Evolutionary conservation across 306 rosid species (phyloP), one percentile per base, ranked within the genome.

Genomic region (Glycine soja): DNA sequence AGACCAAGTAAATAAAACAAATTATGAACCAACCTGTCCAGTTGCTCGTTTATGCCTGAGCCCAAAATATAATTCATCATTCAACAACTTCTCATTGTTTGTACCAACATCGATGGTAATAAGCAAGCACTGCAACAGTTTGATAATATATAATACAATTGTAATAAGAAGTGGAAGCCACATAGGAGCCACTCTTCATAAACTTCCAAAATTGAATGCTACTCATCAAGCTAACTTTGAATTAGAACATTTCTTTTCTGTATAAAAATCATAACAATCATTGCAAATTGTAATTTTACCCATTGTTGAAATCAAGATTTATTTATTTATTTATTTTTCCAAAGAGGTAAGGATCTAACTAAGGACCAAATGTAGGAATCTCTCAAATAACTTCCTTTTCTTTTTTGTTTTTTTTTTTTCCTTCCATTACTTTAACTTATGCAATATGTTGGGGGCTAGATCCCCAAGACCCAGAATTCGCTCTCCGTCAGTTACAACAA

Each of bases 51-150:
- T 91, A 83, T 95, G 99, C 89, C 84, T 91, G 76, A 95, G 97
- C 43, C 99, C 99, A 11, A 95, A 93, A 85, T 95, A 95, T 83
- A 95, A 89, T 82, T 93, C 99, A 45, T 95, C 97, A 11, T 93
- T 86, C 91, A 95, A 80, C 85, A 95, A 81, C 63, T 76, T 77
- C 88, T 93, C 94, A 84, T 95, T 95, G 96, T 95, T 95, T 77
- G 99, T 95, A 65, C 98, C 99, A 59, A 95, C 99, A 90, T 95
- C 99, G 81, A 95, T 95, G 83, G 99, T 95, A 85, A 95, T 83
- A 46, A 98, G 99, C 89, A 95, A 88, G 88, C 99, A 95, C 99
- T 95, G 89, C 70, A 89, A 84, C 83, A 84, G 71, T 73, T 70
- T 72, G 3, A 78, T 74, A 75, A 10, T 50, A 34, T 62, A 42